Evolutionary conservation across 371 early-diverging fungal genomes (phyloP), one percentile per base, ranked within the genome.

Genomic region (Sporodiniella umbellata): DNA sequence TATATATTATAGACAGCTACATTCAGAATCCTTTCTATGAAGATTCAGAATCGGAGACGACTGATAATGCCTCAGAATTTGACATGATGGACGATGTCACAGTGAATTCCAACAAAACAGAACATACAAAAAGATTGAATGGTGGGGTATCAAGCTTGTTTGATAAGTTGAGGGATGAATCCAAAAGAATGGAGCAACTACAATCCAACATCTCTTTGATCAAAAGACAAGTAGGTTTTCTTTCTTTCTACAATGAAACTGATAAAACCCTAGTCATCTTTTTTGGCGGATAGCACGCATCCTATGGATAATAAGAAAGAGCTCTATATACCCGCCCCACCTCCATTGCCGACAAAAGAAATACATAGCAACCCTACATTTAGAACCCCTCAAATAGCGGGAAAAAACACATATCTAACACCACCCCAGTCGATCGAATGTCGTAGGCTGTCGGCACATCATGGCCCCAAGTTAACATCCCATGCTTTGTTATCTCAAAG

Each of bases 11-110:
- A 40, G 8, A 40, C 21, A 47, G 3, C 42, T 48, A 33, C 12
- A 42, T 26, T 40, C 48, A 42, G 3, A 54, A 55, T 31, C 60
- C 61, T 18, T 60, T 55, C n/a, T 55, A 44, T 31, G 45, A 45
- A n/a, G 56, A 51, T 19, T 35, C 48, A 0, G 56, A 37, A 18
- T 56, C 52, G 24, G 51, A 51, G 14, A 43, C 45, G 24, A 51
- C 47, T 12, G 52, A 48, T 24, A 21, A 24, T 28, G 17, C 6
- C 23, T 8, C 14, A 28, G 44, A 43, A 43, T 43, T 28, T 3
- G 44, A 26, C 15, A 35, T 35, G 14, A 35, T 35, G 11, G 35
- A 35, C n/a, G 35, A 35, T 14, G 26, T 19, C 23, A n/a, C 15
- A 24, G 25, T 19, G 14, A 14, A 8, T 6, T 7, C 12, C 14